phyloP scores from a whole-genome alignment of 1,139 yeast species.

The Pichia sp. region DNA sequence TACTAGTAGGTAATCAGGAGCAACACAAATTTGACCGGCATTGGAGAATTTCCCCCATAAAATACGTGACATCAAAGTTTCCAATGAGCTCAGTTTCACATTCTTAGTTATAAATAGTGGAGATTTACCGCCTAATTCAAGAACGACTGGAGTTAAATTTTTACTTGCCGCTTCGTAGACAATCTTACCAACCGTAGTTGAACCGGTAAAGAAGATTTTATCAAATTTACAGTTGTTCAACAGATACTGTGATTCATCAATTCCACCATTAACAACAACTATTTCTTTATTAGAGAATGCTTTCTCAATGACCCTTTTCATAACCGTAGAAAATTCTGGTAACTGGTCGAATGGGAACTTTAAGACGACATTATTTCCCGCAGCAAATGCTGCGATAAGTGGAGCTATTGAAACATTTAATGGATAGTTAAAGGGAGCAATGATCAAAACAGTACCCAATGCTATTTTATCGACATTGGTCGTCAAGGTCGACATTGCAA shows the following conservation, averaged over 20 bases:
- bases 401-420: constrained; percentile 57
- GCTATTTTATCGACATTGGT: constrained; percentile 59
- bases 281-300: constrained; percentile 47
- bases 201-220: constrained; percentile 84
- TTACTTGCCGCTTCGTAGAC: constrained; percentile 80
- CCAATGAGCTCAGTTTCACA: constrained; percentile 31
- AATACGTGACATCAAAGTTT: constrained; percentile 53
- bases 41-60: constrained; percentile 74
- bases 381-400: constrained; percentile 74
- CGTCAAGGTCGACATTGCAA: constrained; percentile 36
- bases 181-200: constrained; percentile 64
- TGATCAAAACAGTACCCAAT: constrained; percentile 65
- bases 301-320: constrained; percentile 46
- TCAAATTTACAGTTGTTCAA: constrained; percentile 58
- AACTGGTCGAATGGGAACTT: constrained; percentile 69
- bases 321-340: constrained; percentile 50
- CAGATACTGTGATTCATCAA: constrained; percentile 60
- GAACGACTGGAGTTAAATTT: constrained; percentile 66
- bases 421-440: constrained; percentile 89
- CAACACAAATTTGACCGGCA: constrained; percentile 89
- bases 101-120: constrained; percentile 65
- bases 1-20: constrained; percentile 73
- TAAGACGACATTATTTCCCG: constrained; percentile 75
- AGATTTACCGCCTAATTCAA: constrained; percentile 93
- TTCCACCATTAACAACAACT: constrained; percentile 64